phyloP scores from a whole-genome alignment of 164 flowering plant species.

The Macadamia tetraphylla region DNA sequence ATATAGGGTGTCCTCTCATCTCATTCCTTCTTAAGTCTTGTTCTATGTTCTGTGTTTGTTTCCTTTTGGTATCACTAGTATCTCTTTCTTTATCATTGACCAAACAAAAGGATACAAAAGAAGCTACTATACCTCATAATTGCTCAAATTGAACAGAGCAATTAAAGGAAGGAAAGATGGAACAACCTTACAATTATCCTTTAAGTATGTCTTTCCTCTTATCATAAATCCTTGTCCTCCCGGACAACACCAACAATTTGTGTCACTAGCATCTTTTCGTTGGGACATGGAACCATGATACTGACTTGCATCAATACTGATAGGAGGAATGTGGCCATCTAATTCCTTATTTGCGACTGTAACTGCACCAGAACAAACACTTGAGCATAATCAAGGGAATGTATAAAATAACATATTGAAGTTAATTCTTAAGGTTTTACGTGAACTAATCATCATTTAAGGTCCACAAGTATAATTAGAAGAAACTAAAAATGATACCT shows the following conservation, averaged over 20 bases:
- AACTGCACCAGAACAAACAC: slow-evolving; percentile 31
- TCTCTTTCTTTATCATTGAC: no score
- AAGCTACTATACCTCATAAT: no score
- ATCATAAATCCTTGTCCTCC: slow-evolving; percentile 79
- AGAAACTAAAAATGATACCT: not conserved
- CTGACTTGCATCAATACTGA: slow-evolving; percentile 40
- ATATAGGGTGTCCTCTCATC: no score
- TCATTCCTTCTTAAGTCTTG: no score
- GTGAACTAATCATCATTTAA: not conserved
- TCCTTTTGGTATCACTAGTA: no score
- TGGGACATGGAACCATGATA: slow-evolving; percentile 55
- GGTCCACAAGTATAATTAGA: not conserved
- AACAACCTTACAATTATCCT: slow-evolving; percentile 69
- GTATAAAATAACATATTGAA: not conserved
- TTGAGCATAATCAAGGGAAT: not conserved
- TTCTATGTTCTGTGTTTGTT: no score
- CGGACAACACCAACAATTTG: slow-evolving; percentile 83
- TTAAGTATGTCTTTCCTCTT: slow-evolving; percentile 81
- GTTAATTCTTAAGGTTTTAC: not conserved
- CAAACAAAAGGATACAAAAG: no score
- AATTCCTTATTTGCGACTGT: slow-evolving; percentile 39
- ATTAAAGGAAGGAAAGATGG: not conserved
- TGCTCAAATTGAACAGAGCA: not conserved
- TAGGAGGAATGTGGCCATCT: slow-evolving; percentile 38
- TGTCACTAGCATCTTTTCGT: slow-evolving; percentile 57